Conservation (phyloP, 345 rosid genomes). For the Pistacia vera region DNA sequence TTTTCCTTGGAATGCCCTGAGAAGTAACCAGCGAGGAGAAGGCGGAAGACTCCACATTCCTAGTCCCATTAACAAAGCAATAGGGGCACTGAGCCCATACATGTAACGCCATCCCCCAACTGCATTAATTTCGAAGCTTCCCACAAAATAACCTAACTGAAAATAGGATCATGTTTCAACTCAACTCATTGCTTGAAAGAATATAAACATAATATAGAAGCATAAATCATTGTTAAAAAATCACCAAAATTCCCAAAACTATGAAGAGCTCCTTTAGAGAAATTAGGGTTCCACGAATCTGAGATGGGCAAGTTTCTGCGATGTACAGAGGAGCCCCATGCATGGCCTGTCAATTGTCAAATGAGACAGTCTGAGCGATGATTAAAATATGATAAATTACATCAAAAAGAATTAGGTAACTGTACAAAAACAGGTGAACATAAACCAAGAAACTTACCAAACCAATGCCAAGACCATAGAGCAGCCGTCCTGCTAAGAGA, state of each 20-base stretch:
- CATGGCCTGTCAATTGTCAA: conserved; percentile 86
- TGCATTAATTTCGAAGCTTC: conserved; percentile 74
- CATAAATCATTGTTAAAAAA: background rate
- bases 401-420: background rate
- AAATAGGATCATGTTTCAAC: conserved; percentile 2
- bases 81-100: conserved; percentile 71
- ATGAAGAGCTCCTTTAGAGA: conserved; percentile 92
- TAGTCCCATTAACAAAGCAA: conserved; percentile 82
- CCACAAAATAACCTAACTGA: conserved; percentile 90
- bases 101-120: conserved; percentile 97
- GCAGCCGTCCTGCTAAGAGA: conserved; percentile 80
- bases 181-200: conserved; percentile 13
- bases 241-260: conserved; percentile 94
- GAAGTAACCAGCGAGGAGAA: conserved; percentile 98
- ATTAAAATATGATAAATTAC: conserved; percentile 6
- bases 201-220: background rate
- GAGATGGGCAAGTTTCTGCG: conserved; percentile 97
- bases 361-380: conserved; percentile 10
- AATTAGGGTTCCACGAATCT: conserved; percentile 92
- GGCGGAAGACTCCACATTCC: conserved; percentile 95
- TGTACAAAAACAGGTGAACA: background rate
- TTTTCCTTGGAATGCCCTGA: conserved; percentile 85
- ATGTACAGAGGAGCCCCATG: conserved; percentile 98
- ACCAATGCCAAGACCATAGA: conserved; percentile 91
- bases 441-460: conserved; percentile 56